Evolutionary conservation across 2,329 filamentous ascomycete species (phyloP), one percentile per base, ranked within the genome.

Genomic region (Colletotrichum incanum): DNA sequence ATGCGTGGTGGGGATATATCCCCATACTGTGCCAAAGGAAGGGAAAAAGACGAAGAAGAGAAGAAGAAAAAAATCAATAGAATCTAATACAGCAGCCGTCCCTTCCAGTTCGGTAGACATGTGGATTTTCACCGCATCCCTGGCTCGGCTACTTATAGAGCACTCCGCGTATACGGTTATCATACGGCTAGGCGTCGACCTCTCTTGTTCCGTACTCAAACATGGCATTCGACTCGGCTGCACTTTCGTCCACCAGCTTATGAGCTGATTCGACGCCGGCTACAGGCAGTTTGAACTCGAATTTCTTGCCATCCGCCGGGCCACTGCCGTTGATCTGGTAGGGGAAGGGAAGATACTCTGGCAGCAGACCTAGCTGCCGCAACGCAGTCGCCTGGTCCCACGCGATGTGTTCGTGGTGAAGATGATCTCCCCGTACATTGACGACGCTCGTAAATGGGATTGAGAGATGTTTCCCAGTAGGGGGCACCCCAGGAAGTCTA

Each of bases 311-410:
- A 5, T 31, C 43, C 6, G 71, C 16, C 34, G 71, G 66, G 9
- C 26, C 56, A 12, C 50, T 58, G n/a, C 71, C 71, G 43, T 71
- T 67, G 56, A 71, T 73, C 23, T 61, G 67, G 43, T 73, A 73
- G 0, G 90, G 91, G 72, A 90, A 93, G 0, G 88, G 87, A 0
- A 93, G 84, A 73, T 90, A 93, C 68, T 93, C 79, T 1, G 81
- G 81, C 66, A 92, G 76, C 55, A 91, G 74, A 0, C 88, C 90
- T 2, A 90, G 76, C 75, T 92, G 90, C 5, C 86, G 81, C n/a
- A 93, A 80, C 11, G 89, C 89, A 0, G 88, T 92, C 0, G 86
- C 89, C 76, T 93, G 91, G 67, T 93, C 91, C 91, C 91, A 93
- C 12, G 87, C 85, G 16, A 93, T 90, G 73, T 93, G 91, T 76